phyloP scores from a whole-genome alignment of 257 asterid genomes.

The Gentiana dahurica region DNA sequence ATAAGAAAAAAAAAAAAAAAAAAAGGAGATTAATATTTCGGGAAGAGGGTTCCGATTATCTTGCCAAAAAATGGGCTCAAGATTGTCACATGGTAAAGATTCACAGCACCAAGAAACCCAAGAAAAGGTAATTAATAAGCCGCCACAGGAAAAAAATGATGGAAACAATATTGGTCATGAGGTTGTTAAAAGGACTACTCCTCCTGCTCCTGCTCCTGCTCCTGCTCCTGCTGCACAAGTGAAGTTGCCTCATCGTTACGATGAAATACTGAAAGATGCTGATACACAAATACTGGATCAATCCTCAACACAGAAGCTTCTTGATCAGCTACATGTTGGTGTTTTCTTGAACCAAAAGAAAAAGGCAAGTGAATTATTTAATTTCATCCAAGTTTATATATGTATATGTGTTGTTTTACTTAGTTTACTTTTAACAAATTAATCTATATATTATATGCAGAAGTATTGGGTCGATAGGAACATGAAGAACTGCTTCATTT shows the following conservation, averaged over 20 bases:
- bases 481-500: conserved; percentile 51
- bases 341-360: conserved; percentile 54
- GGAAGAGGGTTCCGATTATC: no score
- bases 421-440: neutral
- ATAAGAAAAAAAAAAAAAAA: no score
- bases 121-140: conserved; percentile 1
- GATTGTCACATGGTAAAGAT: conserved; percentile 30
- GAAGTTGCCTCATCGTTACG: conserved; percentile 46
- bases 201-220: no score
- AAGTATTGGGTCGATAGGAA: conserved; percentile 66
- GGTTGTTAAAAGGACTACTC: conserved; percentile 2
- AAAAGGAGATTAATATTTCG: no score
- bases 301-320: conserved; percentile 37
- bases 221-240: conserved; percentile 3
- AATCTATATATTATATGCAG: conserved; percentile 33
- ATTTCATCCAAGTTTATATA: neutral
- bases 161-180: conserved; percentile 7
- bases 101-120: conserved; percentile 14
- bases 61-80: conserved; percentile 38
- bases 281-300: conserved; percentile 30
- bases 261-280: conserved; percentile 48
- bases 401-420: neutral
- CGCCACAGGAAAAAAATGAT: conserved; percentile 9
- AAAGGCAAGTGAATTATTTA: conserved; percentile 35
- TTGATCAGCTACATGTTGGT: conserved; percentile 44